Percentiles rank a stretch among this genome's conserved stretches.
These are phyloP conservation scores for Aspergillus fructus DNA, from an alignment of 2,329 filamentous ascomycete species.

Conservation along the genomic window DNA sequence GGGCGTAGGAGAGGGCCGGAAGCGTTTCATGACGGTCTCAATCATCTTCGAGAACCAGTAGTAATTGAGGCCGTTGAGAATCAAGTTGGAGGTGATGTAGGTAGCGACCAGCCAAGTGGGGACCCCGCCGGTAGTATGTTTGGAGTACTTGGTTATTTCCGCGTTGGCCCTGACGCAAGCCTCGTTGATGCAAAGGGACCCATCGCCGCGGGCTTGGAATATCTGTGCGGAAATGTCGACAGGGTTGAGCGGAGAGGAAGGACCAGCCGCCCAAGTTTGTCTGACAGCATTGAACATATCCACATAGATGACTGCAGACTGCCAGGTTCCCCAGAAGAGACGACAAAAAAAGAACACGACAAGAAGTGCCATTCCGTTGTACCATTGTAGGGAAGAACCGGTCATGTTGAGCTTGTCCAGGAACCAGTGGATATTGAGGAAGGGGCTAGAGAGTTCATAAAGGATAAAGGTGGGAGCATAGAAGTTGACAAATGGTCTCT, in stretches of 20 bases:
- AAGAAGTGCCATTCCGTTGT: slow-evolving; percentile 62
- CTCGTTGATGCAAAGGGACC: slow-evolving; percentile 37
- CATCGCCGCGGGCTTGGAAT: slow-evolving; percentile 36
- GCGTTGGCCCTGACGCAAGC: slow-evolving; percentile 41
- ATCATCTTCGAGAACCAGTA: slow-evolving; percentile 71
- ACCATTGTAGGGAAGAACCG: slow-evolving; percentile 59
- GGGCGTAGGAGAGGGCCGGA: slow-evolving; percentile 42
- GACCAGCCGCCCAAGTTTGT: slow-evolving; percentile 35
- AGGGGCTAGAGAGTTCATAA: slow-evolving; percentile 66
- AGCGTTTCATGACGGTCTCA: slow-evolving; percentile 62
- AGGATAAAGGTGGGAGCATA: slow-evolving; percentile 66
- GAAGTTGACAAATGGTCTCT: slow-evolving; percentile 66
- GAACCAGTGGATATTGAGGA: slow-evolving; percentile 70
- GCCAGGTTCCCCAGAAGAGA: slow-evolving; percentile 63
- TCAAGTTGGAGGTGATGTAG: slow-evolving; percentile 59
- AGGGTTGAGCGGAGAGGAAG: slow-evolving; percentile 27
- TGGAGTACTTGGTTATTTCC: slow-evolving; percentile 52
- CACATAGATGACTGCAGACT: slow-evolving; percentile 57
- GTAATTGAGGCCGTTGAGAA: slow-evolving; percentile 63
- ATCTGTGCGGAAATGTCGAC: slow-evolving; percentile 34
- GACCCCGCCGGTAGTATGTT: slow-evolving; percentile 39
- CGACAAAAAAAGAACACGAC: slow-evolving; percentile 61
- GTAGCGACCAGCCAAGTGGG: slow-evolving; percentile 60
- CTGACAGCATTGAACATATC: slow-evolving; percentile 58
- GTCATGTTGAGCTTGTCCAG: slow-evolving; percentile 67